These are phyloP conservation scores for Capronia coronata DNA, from an alignment of 2,329 filamentous ascomycete genomes.

Conservation along the genomic window DNA sequence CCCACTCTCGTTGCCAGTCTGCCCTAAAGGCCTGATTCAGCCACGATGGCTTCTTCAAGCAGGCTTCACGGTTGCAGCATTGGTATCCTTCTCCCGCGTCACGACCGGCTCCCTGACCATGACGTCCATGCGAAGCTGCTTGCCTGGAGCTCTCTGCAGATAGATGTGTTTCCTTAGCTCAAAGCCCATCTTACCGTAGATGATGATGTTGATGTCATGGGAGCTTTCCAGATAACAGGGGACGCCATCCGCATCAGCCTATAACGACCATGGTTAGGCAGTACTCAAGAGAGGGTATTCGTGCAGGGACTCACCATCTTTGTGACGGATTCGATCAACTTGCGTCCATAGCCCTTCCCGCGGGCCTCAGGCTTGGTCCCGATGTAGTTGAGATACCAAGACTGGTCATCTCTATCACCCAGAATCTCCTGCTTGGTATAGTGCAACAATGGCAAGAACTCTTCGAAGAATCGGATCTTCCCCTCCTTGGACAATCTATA, in stretches of 20 bases:
- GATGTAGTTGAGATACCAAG: conserved; percentile 78
- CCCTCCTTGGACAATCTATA: conserved; percentile 69
- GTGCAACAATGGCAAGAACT: conserved; percentile 69
- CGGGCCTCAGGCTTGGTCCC: conserved; percentile 66
- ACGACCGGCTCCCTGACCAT: conserved; percentile 67
- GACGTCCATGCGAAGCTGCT: conserved; percentile 58
- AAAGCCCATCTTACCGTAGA: conserved; percentile 73
- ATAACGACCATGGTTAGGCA: not conserved
- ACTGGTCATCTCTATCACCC: conserved; percentile 58
- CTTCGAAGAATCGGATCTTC: conserved; percentile 65
- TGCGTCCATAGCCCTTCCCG: conserved; percentile 65
- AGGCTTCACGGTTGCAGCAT: conserved; percentile 1
- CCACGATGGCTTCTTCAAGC: not conserved
- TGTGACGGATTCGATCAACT: conserved; percentile 65
- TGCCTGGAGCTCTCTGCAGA: conserved; percentile 50
- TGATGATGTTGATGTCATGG: conserved; percentile 58
- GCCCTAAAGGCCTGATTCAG: no score
- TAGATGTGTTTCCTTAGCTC: conserved; percentile 57
- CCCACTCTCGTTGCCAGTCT: no score
- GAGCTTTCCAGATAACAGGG: conserved; percentile 75
- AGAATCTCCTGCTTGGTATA: conserved; percentile 64
- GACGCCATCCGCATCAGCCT: conserved; percentile 62
- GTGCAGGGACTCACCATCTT: conserved; percentile 44
- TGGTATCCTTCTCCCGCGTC: conserved; percentile 1
- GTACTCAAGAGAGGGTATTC: not conserved